These are phyloP conservation scores for Plasmopara viticola DNA, from an alignment of 352 stramenopile genomes.

Conservation along the genomic window DNA sequence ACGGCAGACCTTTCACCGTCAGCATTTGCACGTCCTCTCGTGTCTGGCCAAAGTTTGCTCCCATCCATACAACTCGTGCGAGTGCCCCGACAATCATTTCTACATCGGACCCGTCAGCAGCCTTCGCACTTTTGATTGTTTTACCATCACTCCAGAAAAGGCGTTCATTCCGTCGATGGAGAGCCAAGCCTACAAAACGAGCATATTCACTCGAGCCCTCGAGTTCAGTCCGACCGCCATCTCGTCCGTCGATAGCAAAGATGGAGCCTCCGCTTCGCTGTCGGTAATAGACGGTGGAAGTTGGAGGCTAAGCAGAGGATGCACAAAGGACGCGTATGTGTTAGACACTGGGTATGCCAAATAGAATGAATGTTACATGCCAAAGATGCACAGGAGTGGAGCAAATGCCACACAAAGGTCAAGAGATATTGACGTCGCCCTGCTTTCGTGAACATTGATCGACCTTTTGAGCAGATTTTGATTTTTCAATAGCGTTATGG, in stretches of 20 bases:
- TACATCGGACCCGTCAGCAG: conserved; percentile 11
- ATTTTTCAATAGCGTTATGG: too few species aligned
- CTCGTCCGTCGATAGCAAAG: conserved; percentile 39
- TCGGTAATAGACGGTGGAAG: conserved; percentile 63
- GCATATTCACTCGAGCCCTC: conserved; percentile 32
- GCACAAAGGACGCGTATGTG: too few species aligned
- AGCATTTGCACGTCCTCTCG: conserved; percentile 31
- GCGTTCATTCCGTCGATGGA: conserved; percentile 27
- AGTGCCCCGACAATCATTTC: conserved; percentile 36
- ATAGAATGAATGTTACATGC: too few species aligned
- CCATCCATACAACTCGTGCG: conserved; percentile 40
- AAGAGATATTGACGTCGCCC: too few species aligned
- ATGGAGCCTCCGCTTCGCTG: conserved; percentile 46
- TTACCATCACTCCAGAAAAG: conserved; percentile 62
- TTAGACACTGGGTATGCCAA: too few species aligned
- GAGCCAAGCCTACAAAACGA: conserved; percentile 38
- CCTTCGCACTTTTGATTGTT: conserved; percentile 30
- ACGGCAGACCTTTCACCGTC: conserved; percentile 32
- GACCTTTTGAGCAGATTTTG: too few species aligned
- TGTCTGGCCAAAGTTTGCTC: conserved; percentile 42
- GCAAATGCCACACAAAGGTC: too few species aligned
- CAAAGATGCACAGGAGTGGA: too few species aligned
- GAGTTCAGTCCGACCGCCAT: conserved; percentile 29
- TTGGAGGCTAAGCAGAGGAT: conserved; percentile 3
- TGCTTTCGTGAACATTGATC: too few species aligned